phyloP scores from a whole-genome alignment of 2,329 filamentous ascomycete species.

The Fusarium hostae region DNA sequence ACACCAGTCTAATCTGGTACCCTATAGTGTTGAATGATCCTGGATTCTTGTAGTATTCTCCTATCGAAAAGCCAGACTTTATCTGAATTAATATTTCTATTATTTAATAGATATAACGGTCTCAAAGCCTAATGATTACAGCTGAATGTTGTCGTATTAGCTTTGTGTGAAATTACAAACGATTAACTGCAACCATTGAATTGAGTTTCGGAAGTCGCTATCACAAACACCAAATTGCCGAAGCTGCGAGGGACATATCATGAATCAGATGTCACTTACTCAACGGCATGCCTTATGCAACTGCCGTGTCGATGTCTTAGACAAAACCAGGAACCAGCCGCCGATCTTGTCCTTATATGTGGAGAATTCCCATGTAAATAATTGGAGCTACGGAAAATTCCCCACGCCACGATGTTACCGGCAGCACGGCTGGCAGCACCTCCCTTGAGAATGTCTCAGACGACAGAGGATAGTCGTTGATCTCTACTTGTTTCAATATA shows the following conservation, averaged over 20 bases:
- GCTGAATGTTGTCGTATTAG: no score
- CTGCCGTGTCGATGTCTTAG: not conserved
- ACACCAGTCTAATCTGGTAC: not conserved
- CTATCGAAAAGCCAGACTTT: no score
- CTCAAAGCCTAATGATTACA: rapidly evolving
- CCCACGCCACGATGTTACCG: not conserved
- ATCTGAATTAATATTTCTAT: no score
- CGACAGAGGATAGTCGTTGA: not conserved
- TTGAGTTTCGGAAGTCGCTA: not conserved
- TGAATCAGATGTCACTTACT: not conserved
- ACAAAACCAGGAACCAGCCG: not conserved
- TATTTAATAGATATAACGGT: no score
- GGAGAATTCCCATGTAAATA: not conserved
- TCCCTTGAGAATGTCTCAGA: not conserved
- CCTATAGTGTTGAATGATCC: no score
- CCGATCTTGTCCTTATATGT: not conserved
- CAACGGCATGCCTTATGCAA: not conserved
- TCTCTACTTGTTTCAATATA: not conserved
- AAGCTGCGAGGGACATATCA: not conserved
- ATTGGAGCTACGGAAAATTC: not conserved
- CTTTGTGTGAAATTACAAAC: no score
- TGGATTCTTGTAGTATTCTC: no score
- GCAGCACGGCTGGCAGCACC: not conserved
- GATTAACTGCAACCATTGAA: no score
- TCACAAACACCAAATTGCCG: not conserved